Conservation (phyloP, 2,329 filamentous ascomycete species). For the Bipolaris victoriae region DNA sequence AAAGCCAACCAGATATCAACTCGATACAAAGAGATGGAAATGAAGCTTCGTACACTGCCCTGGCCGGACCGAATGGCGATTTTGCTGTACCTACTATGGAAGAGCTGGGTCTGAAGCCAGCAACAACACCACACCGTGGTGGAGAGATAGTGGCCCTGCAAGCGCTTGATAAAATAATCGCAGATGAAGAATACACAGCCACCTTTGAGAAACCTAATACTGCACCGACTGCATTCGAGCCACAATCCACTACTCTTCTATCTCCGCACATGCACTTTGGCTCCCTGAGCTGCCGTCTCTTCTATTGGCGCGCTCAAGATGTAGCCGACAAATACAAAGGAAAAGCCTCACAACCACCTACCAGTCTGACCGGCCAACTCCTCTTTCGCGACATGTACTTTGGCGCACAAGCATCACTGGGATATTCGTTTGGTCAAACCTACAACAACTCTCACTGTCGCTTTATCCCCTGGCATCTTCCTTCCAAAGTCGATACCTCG, state of each 20-base stretch:
- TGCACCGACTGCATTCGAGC: slow-evolving; percentile 74
- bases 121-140: slow-evolving; percentile 71
- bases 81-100: slow-evolving; percentile 74
- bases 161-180: slow-evolving; percentile 64
- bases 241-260: slow-evolving; percentile 74
- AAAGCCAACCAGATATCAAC: slow-evolving; percentile 65
- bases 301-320: slow-evolving; percentile 74
- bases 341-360: slow-evolving; percentile 64
- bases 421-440: slow-evolving; percentile 68
- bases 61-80: slow-evolving; percentile 71
- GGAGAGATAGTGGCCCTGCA: slow-evolving; percentile 71
- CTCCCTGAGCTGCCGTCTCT: slow-evolving; percentile 70
- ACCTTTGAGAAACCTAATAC: slow-evolving; percentile 80
- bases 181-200: slow-evolving; percentile 69
- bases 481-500: slow-evolving; percentile 60
- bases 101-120: slow-evolving; percentile 67
- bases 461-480: slow-evolving; percentile 82
- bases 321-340: slow-evolving; percentile 65
- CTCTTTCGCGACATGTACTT: slow-evolving; percentile 87
- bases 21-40: slow-evolving; percentile 58
- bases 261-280: slow-evolving; percentile 79
- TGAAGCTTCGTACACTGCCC: slow-evolving; percentile 64
- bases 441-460: slow-evolving; percentile 69
- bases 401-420: slow-evolving; percentile 72
- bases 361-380: slow-evolving; percentile 74